Conservation (phyloP, 352 stramenopile genomes). For the Phytophthora sojae region DNA sequence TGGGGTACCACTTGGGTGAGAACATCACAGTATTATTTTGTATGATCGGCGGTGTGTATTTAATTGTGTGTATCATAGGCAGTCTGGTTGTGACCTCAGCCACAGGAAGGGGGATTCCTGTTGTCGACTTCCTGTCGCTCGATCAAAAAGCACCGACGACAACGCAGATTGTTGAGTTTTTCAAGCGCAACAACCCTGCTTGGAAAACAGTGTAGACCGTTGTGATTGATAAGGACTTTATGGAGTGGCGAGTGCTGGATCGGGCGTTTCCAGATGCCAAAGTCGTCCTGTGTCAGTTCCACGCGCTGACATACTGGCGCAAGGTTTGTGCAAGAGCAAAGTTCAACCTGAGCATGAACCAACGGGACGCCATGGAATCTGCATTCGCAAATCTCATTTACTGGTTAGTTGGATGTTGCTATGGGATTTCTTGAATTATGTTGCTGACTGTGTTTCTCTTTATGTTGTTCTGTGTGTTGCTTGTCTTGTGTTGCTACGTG, state of each 20-base stretch:
- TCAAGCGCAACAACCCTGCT: neutral
- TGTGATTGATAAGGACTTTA: conserved; percentile 27
- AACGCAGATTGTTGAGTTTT: neutral
- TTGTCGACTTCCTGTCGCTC: neutral
- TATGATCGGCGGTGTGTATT: neutral
- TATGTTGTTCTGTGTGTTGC: conserved; percentile 2
- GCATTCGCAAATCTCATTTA: conserved; percentile 10
- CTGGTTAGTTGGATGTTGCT: neutral
- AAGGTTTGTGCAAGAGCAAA: conserved; percentile 3
- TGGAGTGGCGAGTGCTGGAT: conserved; percentile 13
- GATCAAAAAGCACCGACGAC: neutral
- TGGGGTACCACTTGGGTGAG: neutral
- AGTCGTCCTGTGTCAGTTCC: conserved; percentile 14
- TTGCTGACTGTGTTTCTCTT: neutral
- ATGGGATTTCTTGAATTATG: neutral
- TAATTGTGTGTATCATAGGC: neutral
- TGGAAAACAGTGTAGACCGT: neutral
- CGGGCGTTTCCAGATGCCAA: conserved; percentile 4
- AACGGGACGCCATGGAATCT: conserved; percentile 13
- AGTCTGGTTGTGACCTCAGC: neutral
- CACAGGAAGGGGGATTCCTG: neutral
- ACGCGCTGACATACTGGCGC: conserved; percentile 14
- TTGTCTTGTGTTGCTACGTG: neutral
- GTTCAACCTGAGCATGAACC: conserved; percentile 15
- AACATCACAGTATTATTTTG: neutral